Percentiles rank a stretch among this genome's conserved stretches.
These are phyloP conservation scores for Grifola frondosa DNA, from an alignment of 1,284 basidiomycete genomes.

Conservation along the genomic window DNA sequence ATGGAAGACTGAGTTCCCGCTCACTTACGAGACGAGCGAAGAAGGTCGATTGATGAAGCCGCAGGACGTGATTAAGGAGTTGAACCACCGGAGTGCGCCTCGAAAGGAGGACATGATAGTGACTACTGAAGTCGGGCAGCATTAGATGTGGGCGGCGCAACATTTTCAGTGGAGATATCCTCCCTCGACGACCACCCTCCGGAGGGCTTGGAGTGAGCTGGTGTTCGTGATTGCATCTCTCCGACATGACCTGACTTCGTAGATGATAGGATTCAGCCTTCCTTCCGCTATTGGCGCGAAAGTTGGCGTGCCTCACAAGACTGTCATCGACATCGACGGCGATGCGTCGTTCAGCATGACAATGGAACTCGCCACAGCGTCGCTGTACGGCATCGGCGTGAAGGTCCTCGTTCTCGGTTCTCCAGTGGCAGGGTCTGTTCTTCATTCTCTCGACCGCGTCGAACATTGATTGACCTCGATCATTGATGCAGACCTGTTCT, in stretches of 20 bases:
- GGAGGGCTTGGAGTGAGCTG: constrained; percentile 85
- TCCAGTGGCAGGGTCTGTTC: constrained; percentile 91
- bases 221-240: constrained; percentile 10
- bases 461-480: neutral
- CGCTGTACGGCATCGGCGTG: constrained; percentile 90
- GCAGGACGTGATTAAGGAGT: constrained; percentile 93
- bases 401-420: constrained; percentile 89
- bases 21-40: constrained; percentile 77
- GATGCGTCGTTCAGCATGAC: constrained; percentile 86
- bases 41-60: constrained; percentile 84
- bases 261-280: constrained; percentile 98
- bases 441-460: neutral
- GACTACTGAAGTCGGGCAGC: constrained; percentile 95
- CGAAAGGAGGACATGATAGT: constrained; percentile 89
- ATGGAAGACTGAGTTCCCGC: constrained; percentile 92
- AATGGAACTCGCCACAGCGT: constrained; percentile 96
- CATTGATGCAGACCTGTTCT: constrained; percentile 77
- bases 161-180: constrained; percentile 90
- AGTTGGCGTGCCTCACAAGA: constrained; percentile 92
- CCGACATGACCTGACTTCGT: constrained; percentile 13
- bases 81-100: constrained; percentile 69
- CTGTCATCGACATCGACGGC: constrained; percentile 94
- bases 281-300: constrained; percentile 96
- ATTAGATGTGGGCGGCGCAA: constrained; percentile 99
- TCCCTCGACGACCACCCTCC: constrained; percentile 87